These are phyloP conservation scores for Baudoinia panamericana DNA, from an alignment of 495 filamentous ascomycete species.

Conservation along the genomic window DNA sequence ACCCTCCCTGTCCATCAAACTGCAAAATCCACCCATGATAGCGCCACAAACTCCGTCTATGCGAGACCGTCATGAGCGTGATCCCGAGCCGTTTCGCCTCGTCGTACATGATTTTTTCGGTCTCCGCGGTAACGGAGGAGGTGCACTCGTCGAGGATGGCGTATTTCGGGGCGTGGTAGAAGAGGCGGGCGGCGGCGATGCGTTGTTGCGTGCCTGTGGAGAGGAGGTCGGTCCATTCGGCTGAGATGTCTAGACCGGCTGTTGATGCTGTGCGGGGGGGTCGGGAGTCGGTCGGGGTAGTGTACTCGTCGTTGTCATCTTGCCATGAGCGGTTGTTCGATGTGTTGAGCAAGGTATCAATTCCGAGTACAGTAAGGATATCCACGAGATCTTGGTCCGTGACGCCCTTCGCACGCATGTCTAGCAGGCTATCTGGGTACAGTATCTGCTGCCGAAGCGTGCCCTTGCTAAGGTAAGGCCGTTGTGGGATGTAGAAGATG, in stretches of 20 bases:
- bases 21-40: slow-evolving; percentile 89
- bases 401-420: slow-evolving; percentile 73
- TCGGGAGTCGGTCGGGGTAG: not conserved
- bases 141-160: slow-evolving; percentile 98
- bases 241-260: slow-evolving; percentile 82
- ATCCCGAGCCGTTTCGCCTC: slow-evolving; percentile 82
- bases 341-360: slow-evolving; percentile 70
- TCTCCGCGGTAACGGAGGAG: slow-evolving; percentile 78
- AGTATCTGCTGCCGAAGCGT: slow-evolving; percentile 89
- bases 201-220: slow-evolving; percentile 87
- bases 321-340: slow-evolving; percentile 28
- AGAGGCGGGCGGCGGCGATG: slow-evolving; percentile 93
- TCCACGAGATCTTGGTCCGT: slow-evolving; percentile 68
- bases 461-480: slow-evolving; percentile 81
- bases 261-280: not conserved
- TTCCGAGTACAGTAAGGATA: slow-evolving; percentile 65
- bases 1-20: slow-evolving; percentile 88
- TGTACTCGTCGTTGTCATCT: not conserved
- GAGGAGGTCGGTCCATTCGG: slow-evolving; percentile 88
- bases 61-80: slow-evolving; percentile 91
- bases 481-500: slow-evolving; percentile 97
- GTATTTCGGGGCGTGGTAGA: slow-evolving; percentile 85
- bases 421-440: slow-evolving; percentile 79
- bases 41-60: slow-evolving; percentile 85
- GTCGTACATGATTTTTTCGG: slow-evolving; percentile 93